These are phyloP conservation scores for Aspergillus affinis DNA, from an alignment of 495 filamentous ascomycete species.

Conservation along the genomic window DNA sequence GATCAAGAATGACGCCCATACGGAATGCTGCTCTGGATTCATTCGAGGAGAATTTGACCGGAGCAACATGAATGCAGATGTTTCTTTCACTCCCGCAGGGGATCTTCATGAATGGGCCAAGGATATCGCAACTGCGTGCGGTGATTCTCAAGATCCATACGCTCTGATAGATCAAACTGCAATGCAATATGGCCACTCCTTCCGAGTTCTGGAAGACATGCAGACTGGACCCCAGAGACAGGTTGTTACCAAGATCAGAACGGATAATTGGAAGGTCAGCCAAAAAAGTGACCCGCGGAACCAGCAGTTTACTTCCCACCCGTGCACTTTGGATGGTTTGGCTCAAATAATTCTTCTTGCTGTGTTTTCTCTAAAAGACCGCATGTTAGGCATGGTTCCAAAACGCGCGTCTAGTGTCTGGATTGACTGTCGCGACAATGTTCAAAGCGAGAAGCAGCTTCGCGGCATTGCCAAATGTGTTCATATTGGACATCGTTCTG, in stretches of 20 bases:
- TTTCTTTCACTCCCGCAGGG: background rate
- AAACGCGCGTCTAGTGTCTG: background rate
- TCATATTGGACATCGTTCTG: background rate
- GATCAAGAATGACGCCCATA: background rate
- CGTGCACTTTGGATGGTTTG: too few species aligned
- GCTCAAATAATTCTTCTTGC: too few species aligned
- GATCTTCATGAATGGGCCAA: background rate
- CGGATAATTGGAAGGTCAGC: too few species aligned
- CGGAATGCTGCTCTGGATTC: constrained; percentile 4
- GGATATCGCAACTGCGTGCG: background rate
- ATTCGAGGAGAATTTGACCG: background rate
- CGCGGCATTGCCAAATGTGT: background rate
- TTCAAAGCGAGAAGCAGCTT: background rate
- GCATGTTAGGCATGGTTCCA: background rate
- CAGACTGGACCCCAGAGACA: too few species aligned
- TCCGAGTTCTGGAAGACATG: too few species aligned
- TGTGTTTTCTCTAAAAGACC: background rate
- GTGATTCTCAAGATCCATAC: background rate
- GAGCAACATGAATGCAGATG: background rate
- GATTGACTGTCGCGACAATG: constrained; percentile 1
- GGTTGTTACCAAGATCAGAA: too few species aligned
- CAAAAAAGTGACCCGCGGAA: too few species aligned
- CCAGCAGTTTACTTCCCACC: too few species aligned
- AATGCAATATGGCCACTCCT: background rate
- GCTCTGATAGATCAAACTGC: background rate